phyloP scores from a whole-genome alignment of 148 eudicot species.

The Tetragonia tetragonoides region DNA sequence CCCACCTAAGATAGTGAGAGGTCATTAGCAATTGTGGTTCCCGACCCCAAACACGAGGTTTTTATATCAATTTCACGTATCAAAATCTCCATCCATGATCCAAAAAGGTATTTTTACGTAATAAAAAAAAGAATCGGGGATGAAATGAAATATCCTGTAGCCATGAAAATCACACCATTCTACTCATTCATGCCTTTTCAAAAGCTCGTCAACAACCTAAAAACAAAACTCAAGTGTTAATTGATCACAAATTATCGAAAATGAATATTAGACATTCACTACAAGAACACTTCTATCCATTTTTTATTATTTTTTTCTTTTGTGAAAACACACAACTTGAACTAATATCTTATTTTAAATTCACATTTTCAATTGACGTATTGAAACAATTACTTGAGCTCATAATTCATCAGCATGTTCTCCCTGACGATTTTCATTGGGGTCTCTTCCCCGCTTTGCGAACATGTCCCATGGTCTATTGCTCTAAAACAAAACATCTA shows the following conservation, averaged over 20 bases:
- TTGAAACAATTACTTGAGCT: slow-evolving; percentile 47
- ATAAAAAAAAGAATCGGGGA: not conserved
- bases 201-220: slow-evolving; percentile 76
- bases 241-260: no score
- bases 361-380: not conserved
- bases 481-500: slow-evolving; percentile 81
- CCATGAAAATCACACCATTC: slow-evolving; percentile 46
- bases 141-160: not conserved
- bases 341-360: no score
- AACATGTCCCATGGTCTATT: slow-evolving; percentile 71
- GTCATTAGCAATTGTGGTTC: slow-evolving; percentile 76
- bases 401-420: slow-evolving; percentile 73
- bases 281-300: no score
- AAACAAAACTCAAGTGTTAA: not conserved
- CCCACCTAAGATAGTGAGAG: slow-evolving; percentile 75
- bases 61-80: slow-evolving; percentile 61
- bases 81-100: slow-evolving; percentile 79
- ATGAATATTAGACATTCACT: no score
- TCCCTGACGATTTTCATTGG: slow-evolving; percentile 58
- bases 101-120: slow-evolving; percentile 20
- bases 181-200: slow-evolving; percentile 67
- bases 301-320: no score
- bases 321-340: no score
- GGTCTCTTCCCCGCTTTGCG: slow-evolving; percentile 68
- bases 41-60: slow-evolving; percentile 78